phyloP scores from a whole-genome alignment of 192 early-diverging fungal genomes.

The Backusella luteola region DNA sequence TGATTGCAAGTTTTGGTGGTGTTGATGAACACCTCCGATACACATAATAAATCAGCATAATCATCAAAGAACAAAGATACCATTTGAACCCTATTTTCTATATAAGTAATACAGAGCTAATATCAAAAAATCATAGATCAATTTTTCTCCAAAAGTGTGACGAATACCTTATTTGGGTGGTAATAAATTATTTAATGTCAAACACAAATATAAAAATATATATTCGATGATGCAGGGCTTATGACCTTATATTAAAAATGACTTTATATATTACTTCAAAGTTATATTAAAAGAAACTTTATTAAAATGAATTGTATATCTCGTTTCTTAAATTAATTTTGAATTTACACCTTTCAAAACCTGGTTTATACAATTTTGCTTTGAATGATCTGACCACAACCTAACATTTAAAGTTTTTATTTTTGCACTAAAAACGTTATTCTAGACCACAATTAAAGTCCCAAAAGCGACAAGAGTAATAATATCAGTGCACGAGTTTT shows the following conservation, averaged over 20 bases:
- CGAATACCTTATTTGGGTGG: background rate
- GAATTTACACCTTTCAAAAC: background rate
- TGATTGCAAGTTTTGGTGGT: background rate
- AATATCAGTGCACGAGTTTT: slow-evolving; percentile 1
- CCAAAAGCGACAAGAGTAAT: background rate
- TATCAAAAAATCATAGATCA: background rate
- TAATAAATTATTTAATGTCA: background rate
- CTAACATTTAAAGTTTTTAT: background rate
- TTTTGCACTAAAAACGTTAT: background rate
- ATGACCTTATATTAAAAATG: background rate
- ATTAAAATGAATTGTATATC: background rate
- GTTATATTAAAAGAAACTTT: background rate
- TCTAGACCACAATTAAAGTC: background rate
- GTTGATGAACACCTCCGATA: background rate
- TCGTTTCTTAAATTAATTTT: background rate
- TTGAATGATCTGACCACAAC: background rate
- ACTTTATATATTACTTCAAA: background rate
- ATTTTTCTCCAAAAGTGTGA: background rate
- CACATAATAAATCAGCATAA: background rate
- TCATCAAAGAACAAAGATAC: background rate
- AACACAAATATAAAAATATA: background rate
- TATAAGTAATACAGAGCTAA: background rate
- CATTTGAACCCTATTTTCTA: background rate
- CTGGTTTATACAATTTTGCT: background rate
- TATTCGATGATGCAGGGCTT: background rate